phyloP scores from a whole-genome alignment of 202 grass and related monocot species.

The Schoenoplectus tabernaemontani region DNA sequence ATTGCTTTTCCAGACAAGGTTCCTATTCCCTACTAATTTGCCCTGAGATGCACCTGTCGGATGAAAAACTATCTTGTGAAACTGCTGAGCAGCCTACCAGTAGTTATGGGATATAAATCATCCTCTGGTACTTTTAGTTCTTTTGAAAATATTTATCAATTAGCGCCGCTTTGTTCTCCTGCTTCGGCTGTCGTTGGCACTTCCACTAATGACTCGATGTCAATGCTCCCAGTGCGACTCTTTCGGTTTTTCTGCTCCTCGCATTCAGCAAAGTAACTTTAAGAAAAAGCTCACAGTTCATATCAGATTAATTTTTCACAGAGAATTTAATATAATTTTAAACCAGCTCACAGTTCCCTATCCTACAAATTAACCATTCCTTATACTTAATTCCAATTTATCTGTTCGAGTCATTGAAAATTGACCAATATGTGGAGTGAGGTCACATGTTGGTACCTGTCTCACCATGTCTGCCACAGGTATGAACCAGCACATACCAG shows the following conservation, averaged over 20 bases:
- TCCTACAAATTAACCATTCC: not conserved
- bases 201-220: constrained; percentile 47
- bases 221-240: constrained; percentile 51
- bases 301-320: not conserved
- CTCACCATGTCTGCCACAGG: not conserved
- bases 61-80: not conserved
- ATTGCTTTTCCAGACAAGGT: not conserved
- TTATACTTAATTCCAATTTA: not conserved
- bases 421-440: not conserved
- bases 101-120: constrained; percentile 1
- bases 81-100: not conserved
- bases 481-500: not conserved
- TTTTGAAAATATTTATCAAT: not conserved
- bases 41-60: not conserved
- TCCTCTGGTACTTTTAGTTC: not conserved
- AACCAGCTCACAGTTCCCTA: not conserved
- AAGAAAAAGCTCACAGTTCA: not conserved
- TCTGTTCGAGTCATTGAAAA: not conserved
- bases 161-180: constrained; percentile 18
- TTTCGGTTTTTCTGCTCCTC: constrained; percentile 61
- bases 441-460: not conserved
- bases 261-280: constrained; percentile 13
- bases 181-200: constrained; percentile 5
- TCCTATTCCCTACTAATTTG: not conserved
- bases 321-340: not conserved